Percentiles rank a stretch among this genome's conserved stretches.
Conservation (phyloP, 257 asterid species). For the Nicotiana tabacum region DNA sequence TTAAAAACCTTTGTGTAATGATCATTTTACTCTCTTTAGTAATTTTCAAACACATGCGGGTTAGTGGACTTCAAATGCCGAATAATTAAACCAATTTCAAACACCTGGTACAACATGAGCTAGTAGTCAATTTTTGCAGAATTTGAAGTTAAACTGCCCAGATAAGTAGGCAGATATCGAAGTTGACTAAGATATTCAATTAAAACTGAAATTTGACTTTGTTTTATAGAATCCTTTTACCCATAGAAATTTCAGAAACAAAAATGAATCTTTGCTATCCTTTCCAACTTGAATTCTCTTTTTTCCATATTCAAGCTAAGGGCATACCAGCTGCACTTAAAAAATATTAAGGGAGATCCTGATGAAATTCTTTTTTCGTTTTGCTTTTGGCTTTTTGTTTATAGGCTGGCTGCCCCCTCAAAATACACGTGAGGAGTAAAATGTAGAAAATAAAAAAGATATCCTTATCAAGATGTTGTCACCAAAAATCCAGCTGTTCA, state of each 20-base stretch:
- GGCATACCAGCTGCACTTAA: neutral
- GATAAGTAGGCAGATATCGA: neutral
- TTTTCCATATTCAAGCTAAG: neutral
- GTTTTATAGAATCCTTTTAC: neutral
- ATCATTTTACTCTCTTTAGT: neutral
- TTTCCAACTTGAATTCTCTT: no score
- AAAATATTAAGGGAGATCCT: neutral
- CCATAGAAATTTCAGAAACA: no score
- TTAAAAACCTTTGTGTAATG: no score
- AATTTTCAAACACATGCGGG: no score
- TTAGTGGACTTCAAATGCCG: neutral
- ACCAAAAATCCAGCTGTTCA: neutral
- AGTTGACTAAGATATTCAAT: neutral
- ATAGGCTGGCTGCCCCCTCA: neutral
- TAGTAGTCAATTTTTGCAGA: neutral
- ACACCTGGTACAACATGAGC: neutral
- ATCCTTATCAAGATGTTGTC: neutral
- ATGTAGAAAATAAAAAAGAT: neutral
- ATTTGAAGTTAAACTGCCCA: neutral
- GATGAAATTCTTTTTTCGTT: no score
- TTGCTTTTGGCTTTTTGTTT: neutral
- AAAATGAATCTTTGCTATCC: no score
- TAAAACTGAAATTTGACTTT: neutral
- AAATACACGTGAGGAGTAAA: neutral
- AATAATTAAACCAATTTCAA: neutral